Base-by-base conservation (phyloP, 257 asterid species). In the Fraxinus cuspidata region DNA sequence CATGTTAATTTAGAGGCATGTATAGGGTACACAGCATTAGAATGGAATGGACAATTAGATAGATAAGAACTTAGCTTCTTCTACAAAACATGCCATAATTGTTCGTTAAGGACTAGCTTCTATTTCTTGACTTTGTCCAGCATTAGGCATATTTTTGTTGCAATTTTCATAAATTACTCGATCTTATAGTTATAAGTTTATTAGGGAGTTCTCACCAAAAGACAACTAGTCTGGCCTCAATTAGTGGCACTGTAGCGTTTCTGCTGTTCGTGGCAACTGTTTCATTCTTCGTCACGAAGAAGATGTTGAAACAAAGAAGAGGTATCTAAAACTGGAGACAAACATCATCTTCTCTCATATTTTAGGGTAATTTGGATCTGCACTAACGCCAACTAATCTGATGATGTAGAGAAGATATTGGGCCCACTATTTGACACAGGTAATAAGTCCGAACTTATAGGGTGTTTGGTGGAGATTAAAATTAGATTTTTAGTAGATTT, bases 401-500 rank as follows among this genome's bases (percentile, higher is more conserved):
- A 60, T 82, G 42, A 74, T 82, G 74, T 77, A 92, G 97, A 75
- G 84, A 88, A 73, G 86, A 86, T 88, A 80, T 81, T 92, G 15
- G 94, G 97, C 53, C 80, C 86, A 25, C 80, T 88, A 42, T 73
- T 85, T 73, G 77, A 67, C 44, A 74, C 74, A 1, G 88, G 88
- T 35, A 86, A 80, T 35, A 86, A 83, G 81, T 92, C 96, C 42
- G 88, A 83, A 77, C 85, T 86, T 78, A 92, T n/a, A n/a, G n/a
- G n/a, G n/a, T n/a, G n/a, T n/a, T n/a, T n/a, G n/a, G n/a, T n/a
- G n/a, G n/a, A n/a, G n/a, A n/a, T n/a, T n/a, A n/a, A n/a, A n/a
- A n/a, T n/a, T n/a, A n/a, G n/a, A n/a, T n/a, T n/a, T n/a, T n/a
- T n/a, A n/a, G n/a, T n/a, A n/a, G n/a, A n/a, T n/a, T n/a, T n/a